Base-by-base conservation (phyloP, 2,329 filamentous ascomycete genomes). In the Trichophyton equinum region DNA sequence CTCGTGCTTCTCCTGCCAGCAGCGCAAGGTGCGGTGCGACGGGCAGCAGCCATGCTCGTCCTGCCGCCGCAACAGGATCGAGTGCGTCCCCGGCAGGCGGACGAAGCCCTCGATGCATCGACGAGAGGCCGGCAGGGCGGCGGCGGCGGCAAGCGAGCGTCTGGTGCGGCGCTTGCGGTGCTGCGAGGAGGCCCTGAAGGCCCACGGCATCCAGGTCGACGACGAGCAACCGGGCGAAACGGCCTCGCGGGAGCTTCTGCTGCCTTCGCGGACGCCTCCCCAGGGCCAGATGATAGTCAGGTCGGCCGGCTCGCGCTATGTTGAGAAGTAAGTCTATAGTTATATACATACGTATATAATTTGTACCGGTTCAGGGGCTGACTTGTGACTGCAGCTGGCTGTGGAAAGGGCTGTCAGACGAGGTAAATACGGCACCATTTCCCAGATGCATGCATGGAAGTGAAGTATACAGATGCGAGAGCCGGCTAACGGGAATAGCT, bases 21-120 rank as follows among this genome's bases (percentile, higher is more conserved):
- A 60, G 44, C 66, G 69, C 57, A 70, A 70, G 62, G 64, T 70
- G 44, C 70, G 67, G 64, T 71, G 68, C 49, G 67, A 69, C 60
- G 63, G 66, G 59, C 62, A 65, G 7, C 61, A 65, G 47, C 68
- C 69, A 13, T 71, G 68, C 61, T 63, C 64, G 42, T 69, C 67
- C 30, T 70, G 68, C 58, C 57, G 49, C 5, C 55, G 59, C 27
- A 65, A 63, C 64, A 61, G 61, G 4, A 58, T 64, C 8, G 58
- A 62, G 11, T 67, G 64, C n/a, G 51, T 63, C 13, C 65, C 61
- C 44, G 64, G 64, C 20, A 65, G 64, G 3, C 65, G 62, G 15
- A 56, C 65, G 13, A 59, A 64, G 53, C 63, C 36, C 20, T 67
- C 63, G 33, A 27, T 38, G n/a, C 58, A 63, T 36, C 57, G 53